These are phyloP conservation scores for Ajuga chamaepitys DNA, from an alignment of 257 asterid species.

Conservation along the genomic window DNA sequence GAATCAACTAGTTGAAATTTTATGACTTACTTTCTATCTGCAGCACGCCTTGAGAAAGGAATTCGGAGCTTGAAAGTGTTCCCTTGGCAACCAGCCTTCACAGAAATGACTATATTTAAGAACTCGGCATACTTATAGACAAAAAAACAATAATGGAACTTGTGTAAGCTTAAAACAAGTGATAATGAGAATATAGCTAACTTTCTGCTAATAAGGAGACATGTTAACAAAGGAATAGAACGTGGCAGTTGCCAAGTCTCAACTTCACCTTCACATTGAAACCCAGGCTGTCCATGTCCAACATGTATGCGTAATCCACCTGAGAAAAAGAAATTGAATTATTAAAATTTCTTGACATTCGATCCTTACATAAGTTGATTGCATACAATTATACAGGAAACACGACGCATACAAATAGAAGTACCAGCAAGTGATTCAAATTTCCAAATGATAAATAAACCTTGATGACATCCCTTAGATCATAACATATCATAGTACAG, in stretches of 20 bases:
- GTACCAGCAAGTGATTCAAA: neutral
- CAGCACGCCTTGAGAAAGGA: constrained; percentile 80
- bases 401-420: neutral
- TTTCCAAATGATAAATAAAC: neutral
- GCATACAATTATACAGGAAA: too few species aligned
- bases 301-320: constrained; percentile 79
- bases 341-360: neutral
- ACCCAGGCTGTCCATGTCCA: constrained; percentile 90
- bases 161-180: neutral
- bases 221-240: neutral
- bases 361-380: too few species aligned
- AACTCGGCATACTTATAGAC: neutral
- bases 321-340: constrained; percentile 20
- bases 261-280: constrained; percentile 74
- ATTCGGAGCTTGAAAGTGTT: constrained; percentile 75
- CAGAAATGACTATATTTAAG: neutral
- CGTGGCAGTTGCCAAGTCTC: constrained; percentile 3
- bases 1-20: constrained; percentile 3
- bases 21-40: constrained; percentile 73
- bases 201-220: neutral
- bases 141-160: neutral
- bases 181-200: neutral
- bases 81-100: constrained; percentile 75
- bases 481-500: neutral
- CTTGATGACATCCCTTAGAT: neutral